Base-by-base conservation (phyloP, 1,139 yeast species). In the Zygoascus meyerae region DNA sequence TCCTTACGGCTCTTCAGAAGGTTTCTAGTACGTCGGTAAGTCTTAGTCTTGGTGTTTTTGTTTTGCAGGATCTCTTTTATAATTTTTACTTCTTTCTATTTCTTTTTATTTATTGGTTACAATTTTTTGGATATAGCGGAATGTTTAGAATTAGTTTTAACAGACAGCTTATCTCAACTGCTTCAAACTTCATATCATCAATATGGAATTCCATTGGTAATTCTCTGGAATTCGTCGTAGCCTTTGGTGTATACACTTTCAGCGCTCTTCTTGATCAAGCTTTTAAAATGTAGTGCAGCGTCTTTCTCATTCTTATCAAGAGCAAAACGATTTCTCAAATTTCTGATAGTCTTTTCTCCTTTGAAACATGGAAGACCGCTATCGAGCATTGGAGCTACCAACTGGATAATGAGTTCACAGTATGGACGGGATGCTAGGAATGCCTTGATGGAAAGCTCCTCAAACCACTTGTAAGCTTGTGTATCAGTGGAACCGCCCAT, bases 331-430 rank as follows among this genome's bases (percentile, higher is more conserved):
- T 72, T 72, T 47, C 86, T 73, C 61, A 94, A 72, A 58, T 83
- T 83, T 64, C 79, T 83, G 50, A 92, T 86, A 0, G 97, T 86
- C 44, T 83, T 75, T 14, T 78, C 81, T 6, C 81, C 81, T 66
- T 90, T 92, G 75, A 92, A 92, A 65, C 98, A 92, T 6, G 98
- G 98, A 61, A 92, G 75, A 1, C 97, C 97, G 64, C 95, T 84
- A 47, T 84, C 95, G 56, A 92, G 72, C 98, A 94, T 94, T 3
- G 97, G 97, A 38, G 74, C 73, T 15, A 92, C 95, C 65, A 92
- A 80, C 52, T 87, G 80, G 48, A 90, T 79, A 54, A 94, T 86
- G 16, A 85, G 77, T 57, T 89, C 95, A 77, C 86, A 85, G 60
- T 87, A 84, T 11, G 95, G 95, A 55, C 98, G 76, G 56, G 90